Base-by-base conservation (phyloP, 257 asterid species). In the Solanum arcanum region DNA sequence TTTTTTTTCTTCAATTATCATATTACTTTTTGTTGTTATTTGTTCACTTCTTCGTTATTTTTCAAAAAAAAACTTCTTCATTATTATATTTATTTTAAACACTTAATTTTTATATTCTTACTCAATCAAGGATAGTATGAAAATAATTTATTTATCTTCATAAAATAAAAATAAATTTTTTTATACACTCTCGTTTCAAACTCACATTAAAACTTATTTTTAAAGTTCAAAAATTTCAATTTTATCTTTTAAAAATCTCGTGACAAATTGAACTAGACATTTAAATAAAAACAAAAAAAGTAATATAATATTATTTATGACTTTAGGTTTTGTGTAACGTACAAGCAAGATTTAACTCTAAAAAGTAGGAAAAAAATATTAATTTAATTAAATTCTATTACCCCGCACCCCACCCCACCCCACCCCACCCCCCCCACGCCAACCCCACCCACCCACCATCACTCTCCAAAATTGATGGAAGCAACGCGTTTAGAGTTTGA, bases 231-330 rank as follows among this genome's bases (percentile, higher is more conserved):
- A 1, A 62, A 11, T 5, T 16, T 0, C 7, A 0, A 33, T 16
- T 12, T 64, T n/a, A n/a, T n/a, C 12, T 23, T 21, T 6, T n/a
- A 64, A 62, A n/a, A 64, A n/a, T 5, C 0, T n/a, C 7, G 5
- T n/a, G n/a, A n/a, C 0, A 5, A 0, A n/a, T 5, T 25, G 0
- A n/a, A 62, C 2, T 60, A 60, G 1, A 31, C 31, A 31, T 31
- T 31, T 31, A 31, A 31, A 31, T 31, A 31, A 31, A 29, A 31
- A 2, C 3, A 56, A 56, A 56, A 56, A 9, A 2, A 68, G 9
- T 68, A 27, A 31, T 69, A 13, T 29, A 70, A 37, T 37, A 37
- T 37, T 5, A 72, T 72, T 4, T 33, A 18, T 72, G 27, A 35
- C 80, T 72, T 33, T 42, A 42, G 83, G 83, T n/a, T 42, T 42